Percentiles rank a stretch among this genome's conserved stretches.
Conservation (phyloP, 208 protist genomes). For the Leishmania martiniquensis region DNA sequence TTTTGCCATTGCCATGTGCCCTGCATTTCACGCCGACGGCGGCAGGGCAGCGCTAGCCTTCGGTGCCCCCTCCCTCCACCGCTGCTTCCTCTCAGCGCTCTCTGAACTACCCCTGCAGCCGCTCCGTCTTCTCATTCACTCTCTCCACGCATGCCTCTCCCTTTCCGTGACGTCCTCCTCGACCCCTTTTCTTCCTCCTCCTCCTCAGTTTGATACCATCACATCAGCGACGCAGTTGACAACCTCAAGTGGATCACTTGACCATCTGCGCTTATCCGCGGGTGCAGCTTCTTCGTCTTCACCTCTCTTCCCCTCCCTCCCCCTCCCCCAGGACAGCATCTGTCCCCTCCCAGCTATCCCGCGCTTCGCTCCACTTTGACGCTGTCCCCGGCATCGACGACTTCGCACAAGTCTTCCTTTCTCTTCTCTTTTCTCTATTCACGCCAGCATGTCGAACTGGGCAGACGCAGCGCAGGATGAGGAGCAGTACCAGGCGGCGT, state of each 20-base stretch:
- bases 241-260: slow-evolving; percentile 1
- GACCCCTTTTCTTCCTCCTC: slow-evolving; percentile 1
- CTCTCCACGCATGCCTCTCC: not conserved
- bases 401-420: not conserved
- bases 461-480: slow-evolving; percentile 65
- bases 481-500: slow-evolving; percentile 34
- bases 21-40: not conserved
- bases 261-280: not conserved
- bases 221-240: slow-evolving; percentile 4
- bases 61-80: not conserved
- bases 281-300: not conserved
- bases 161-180: not conserved
- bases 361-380: not conserved
- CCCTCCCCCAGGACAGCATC: no score
- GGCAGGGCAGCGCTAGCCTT: not conserved
- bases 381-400: not conserved
- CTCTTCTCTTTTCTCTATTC: not conserved
- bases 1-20: not conserved
- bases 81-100: not conserved
- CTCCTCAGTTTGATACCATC: not conserved
- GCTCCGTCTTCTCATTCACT: not conserved
- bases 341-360: not conserved
- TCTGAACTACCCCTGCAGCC: not conserved
- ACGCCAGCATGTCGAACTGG: slow-evolving; percentile 47
- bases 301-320: slow-evolving; percentile 2